Conservation (phyloP, 371 early-diverging fungal genomes). For the Actinomortierella wolfii region DNA sequence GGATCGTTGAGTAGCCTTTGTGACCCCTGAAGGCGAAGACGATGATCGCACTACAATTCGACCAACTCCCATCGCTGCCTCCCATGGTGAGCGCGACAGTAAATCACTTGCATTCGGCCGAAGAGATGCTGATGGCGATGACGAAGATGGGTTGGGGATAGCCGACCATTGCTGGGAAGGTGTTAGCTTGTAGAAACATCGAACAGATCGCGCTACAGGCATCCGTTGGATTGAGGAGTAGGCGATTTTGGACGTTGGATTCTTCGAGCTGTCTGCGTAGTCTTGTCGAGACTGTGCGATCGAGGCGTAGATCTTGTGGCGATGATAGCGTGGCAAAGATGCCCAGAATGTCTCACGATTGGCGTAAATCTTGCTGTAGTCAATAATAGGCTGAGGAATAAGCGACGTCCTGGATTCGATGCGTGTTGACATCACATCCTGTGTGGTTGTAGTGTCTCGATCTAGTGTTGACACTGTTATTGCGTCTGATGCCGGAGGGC, state of each 20-base stretch:
- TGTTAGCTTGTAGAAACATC: too few species aligned
- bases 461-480: not conserved
- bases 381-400: not conserved
- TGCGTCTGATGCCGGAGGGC: not conserved
- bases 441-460: not conserved
- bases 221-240: not conserved
- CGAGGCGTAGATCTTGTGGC: slow-evolving; percentile 16
- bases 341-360: slow-evolving; percentile 20
- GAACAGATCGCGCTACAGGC: too few species aligned
- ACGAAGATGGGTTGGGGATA: not conserved
- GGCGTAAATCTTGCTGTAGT: slow-evolving; percentile 11
- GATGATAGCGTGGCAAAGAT: slow-evolving; percentile 12
- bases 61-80: slow-evolving; percentile 1
- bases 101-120: not conserved
- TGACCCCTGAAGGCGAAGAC: slow-evolving; percentile 17
- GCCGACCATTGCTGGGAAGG: too few species aligned
- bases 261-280: not conserved
- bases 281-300: not conserved
- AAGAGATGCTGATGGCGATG: slow-evolving; percentile 8
- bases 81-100: not conserved
- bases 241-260: slow-evolving; percentile 2
- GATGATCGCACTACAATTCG: slow-evolving; percentile 14
- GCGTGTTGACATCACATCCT: too few species aligned
- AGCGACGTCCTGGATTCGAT: not conserved
- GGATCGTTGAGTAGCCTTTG: slow-evolving; percentile 17